Conservation (phyloP, 257 asterid species). For the Fraxinus americana region DNA sequence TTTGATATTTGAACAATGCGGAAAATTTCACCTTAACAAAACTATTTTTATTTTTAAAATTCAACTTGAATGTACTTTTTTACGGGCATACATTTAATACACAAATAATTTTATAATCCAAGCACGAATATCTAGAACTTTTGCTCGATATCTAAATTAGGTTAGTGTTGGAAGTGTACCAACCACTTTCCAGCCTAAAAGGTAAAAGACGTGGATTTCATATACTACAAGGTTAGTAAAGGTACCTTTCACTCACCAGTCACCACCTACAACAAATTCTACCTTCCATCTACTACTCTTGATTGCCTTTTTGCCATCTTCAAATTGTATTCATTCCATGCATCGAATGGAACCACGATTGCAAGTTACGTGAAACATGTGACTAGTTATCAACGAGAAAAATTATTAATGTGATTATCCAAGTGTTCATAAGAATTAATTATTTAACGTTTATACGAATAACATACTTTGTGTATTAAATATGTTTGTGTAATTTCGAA, state of each 20-base stretch:
- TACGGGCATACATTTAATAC: too few species aligned
- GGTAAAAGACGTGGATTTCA: not conserved
- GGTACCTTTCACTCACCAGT: not conserved
- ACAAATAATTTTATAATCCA: too few species aligned
- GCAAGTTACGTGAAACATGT: not conserved
- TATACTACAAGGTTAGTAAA: not conserved
- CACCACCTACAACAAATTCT: not conserved
- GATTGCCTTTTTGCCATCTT: not conserved
- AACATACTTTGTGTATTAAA: not conserved
- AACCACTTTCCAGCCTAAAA: not conserved
- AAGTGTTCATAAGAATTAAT: not conserved
- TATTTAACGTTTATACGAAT: too few species aligned
- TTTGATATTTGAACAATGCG: too few species aligned
- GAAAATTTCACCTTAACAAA: too few species aligned
- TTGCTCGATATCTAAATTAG: not conserved
- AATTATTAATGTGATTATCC: too few species aligned
- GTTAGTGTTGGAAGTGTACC: not conserved
- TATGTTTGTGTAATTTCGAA: too few species aligned
- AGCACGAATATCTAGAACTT: not conserved
- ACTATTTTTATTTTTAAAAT: too few species aligned
- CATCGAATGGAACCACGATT: not conserved
- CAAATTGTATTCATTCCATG: not conserved
- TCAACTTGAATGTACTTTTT: not conserved
- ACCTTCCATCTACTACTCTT: not conserved
- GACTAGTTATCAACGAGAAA: not conserved